A percentile compares a stretch with the other conserved stretches of the same genome.
phyloP scores from a whole-genome alignment of 768 basidiomycete genomes.

The Mycena floridula region DNA sequence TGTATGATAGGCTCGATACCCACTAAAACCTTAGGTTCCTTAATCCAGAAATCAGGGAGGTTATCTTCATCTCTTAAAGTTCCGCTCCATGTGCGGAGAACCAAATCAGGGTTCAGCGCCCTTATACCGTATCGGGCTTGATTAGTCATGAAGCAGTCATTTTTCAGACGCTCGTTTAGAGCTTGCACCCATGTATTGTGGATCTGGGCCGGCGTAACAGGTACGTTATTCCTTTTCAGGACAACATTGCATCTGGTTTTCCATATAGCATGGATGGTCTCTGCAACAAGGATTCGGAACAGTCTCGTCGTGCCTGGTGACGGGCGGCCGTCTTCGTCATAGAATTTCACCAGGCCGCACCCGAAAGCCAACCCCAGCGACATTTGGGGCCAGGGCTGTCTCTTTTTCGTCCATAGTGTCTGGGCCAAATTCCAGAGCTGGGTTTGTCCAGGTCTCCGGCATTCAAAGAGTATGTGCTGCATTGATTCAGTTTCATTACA shows the following conservation, averaged over 20 bases:
- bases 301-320: slow-evolving; percentile 12
- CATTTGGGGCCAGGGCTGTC: slow-evolving; percentile 7
- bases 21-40: slow-evolving; percentile 24
- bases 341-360: slow-evolving; percentile 5
- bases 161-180: slow-evolving; percentile 3
- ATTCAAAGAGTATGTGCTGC: slow-evolving; percentile 23
- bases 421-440: slow-evolving; percentile 16
- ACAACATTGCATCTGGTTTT: slow-evolving; percentile 18
- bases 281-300: slow-evolving; percentile 18
- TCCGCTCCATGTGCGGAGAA: slow-evolving; percentile 16
- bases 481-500: slow-evolving; percentile 17
- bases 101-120: slow-evolving; percentile 5
- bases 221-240: slow-evolving; percentile 10
- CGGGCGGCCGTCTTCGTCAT: slow-evolving; percentile 1
- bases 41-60: slow-evolving; percentile 14
- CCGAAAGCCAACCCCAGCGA: slow-evolving; percentile 14
- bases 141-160: slow-evolving; percentile 11
- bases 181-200: slow-evolving; percentile 12
- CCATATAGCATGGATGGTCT: slow-evolving; percentile 24
- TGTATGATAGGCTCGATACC: slow-evolving; percentile 17
- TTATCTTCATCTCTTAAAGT: slow-evolving; percentile 9
- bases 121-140: slow-evolving; percentile 7
- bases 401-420: slow-evolving; percentile 12
- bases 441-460: slow-evolving; percentile 14
- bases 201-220: slow-evolving; percentile 2